A percentile compares a stretch with the other conserved stretches of the same genome.
Conservation (phyloP, 2,329 filamentous ascomycete genomes). For the Ophiognomonia clavigignenti-juglandacearum region DNA sequence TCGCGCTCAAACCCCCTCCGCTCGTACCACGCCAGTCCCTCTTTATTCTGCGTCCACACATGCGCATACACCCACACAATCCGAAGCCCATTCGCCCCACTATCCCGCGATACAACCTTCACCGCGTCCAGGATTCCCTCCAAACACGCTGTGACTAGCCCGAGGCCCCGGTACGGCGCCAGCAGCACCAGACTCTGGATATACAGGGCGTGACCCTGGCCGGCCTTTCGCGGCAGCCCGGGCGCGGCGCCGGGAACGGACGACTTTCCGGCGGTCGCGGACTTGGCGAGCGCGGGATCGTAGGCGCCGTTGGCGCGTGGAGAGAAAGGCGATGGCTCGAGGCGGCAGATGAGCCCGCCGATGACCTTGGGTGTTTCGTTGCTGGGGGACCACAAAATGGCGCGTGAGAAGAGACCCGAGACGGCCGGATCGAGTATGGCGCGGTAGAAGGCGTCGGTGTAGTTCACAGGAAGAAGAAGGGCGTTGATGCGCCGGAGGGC, state of each 20-base stretch:
- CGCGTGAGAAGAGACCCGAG: conserved; percentile 52
- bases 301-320: conserved; percentile 17
- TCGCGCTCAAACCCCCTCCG: conserved; percentile 50
- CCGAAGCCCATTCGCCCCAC: neutral
- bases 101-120: conserved; percentile 27
- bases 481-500: conserved; percentile 60
- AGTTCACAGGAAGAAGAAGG: conserved; percentile 59
- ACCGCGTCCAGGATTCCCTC: conserved; percentile 43
- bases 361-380: conserved; percentile 43
- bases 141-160: conserved; percentile 53
- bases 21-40: conserved; percentile 59
- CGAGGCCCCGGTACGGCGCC: conserved; percentile 57
- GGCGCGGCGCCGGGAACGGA: conserved; percentile 11
- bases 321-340: conserved; percentile 44
- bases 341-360: conserved; percentile 58
- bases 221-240: no score
- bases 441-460: conserved; percentile 60
- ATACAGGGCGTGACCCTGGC: conserved; percentile 47
- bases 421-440: conserved; percentile 44
- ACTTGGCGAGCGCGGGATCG: conserved; percentile 11
- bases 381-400: conserved; percentile 48
- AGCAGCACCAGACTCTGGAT: conserved; percentile 61
- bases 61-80: conserved; percentile 46
- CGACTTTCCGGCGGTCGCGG: no score
- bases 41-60: conserved; percentile 63